Base-by-base conservation (phyloP, 73 alveolate species). In the Paramecium caudatum region DNA sequence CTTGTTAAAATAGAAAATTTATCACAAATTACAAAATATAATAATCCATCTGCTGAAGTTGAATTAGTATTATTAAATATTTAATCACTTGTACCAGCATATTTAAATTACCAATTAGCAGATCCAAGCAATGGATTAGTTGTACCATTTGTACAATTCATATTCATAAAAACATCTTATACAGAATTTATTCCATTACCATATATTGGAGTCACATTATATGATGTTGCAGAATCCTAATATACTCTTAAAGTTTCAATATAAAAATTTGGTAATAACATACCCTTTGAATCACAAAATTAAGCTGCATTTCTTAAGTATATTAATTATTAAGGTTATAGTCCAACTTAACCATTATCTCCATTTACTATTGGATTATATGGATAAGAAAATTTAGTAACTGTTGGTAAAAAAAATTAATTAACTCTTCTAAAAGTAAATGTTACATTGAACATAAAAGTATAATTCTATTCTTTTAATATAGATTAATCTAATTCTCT, bases 21-120 rank as follows among this genome's bases (percentile, higher is more conserved):
- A 86, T 96, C 98, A 41, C 98, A 91, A 65, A 96, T 63, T 19
- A 93, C 93, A 41, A 93, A 95, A 80, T 93, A 94, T 63, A 90
- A 91, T 32, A 96, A 49, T 6, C 99, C 99, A 45, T 36, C 1
- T 82, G 84, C 68, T n/a, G 33, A 47, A 48, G 50, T 65, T 2
- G 39, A 13, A 15, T 90, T 62, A 34, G 45, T 21, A 43, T 1
- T 19, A 90, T 33, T 36, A 1, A 36, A 47, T 16, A 36, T 27
- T 45, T 34, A 74, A 12, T 15, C 21, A 19, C 69, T 74, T 21
- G 8, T 21, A 39, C 88, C 88, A 23, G 47, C 46, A 74, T 74
- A 74, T 19, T 80, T 41, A 68, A 91, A 32, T 45, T 86, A 43
- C 93, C 95, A 91, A 30, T 47, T 82, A 8, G 81, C 45, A 1